These are phyloP conservation scores for Penicillium sp. DNA, from an alignment of 2,329 filamentous ascomycete species.

Conservation along the genomic window DNA sequence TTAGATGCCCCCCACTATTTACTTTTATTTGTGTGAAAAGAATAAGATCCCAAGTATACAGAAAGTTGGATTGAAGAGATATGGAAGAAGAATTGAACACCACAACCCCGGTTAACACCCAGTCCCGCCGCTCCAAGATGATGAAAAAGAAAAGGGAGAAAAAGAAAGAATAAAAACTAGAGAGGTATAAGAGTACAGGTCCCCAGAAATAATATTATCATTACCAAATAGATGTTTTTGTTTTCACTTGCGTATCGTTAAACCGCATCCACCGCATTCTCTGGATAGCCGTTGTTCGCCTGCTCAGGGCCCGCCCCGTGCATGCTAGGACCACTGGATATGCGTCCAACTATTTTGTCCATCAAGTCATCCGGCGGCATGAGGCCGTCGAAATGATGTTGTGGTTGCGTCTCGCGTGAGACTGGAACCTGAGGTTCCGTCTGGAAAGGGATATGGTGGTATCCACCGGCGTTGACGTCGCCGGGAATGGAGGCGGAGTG, in stretches of 20 bases:
- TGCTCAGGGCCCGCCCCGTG: slow-evolving; percentile 41
- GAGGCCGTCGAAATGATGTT: slow-evolving; percentile 37
- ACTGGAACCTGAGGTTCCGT: slow-evolving; percentile 35
- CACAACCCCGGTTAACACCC: background rate
- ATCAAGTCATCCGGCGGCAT: slow-evolving; percentile 42
- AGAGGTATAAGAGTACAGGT: slow-evolving; percentile 21
- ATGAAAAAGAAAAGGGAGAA: slow-evolving; percentile 3
- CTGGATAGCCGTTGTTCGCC: slow-evolving; percentile 34
- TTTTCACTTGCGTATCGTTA: slow-evolving; percentile 23
- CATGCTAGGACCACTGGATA: slow-evolving; percentile 37
- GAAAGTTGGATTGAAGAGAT: slow-evolving; percentile 2
- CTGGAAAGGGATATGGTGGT: slow-evolving; percentile 39
- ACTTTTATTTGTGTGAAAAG: background rate
- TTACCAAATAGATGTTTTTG: slow-evolving; percentile 28
- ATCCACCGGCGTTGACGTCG: slow-evolving; percentile 36
- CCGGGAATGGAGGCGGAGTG: slow-evolving; percentile 35
- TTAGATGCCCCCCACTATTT: background rate
- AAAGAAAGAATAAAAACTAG: slow-evolving; percentile 9
- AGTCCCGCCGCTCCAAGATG: background rate
- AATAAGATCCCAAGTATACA: background rate
- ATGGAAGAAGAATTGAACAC: background rate
- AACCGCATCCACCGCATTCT: slow-evolving; percentile 37
- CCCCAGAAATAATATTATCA: slow-evolving; percentile 32
- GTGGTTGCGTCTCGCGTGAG: slow-evolving; percentile 39
- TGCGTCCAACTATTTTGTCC: slow-evolving; percentile 42